These are phyloP conservation scores for Aegilops speltoides DNA, from an alignment of 176 grass and related monocot species.

Conservation along the genomic window DNA sequence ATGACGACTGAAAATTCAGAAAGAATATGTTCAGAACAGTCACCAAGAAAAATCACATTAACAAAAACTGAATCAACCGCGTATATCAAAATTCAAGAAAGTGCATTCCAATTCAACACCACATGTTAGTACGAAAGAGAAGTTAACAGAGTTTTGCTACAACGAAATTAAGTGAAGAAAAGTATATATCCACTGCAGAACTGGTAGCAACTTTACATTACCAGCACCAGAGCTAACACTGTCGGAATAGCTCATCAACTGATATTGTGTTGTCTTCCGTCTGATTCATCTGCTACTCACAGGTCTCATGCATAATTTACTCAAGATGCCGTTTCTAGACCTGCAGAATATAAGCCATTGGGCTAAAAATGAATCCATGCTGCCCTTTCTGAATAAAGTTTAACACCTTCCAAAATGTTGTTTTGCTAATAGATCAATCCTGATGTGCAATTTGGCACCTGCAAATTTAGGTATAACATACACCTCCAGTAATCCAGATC, in stretches of 20 bases:
- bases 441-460: background rate
- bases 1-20: background rate
- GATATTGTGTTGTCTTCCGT: background rate
- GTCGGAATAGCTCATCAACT: background rate
- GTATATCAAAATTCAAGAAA: background rate
- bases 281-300: background rate
- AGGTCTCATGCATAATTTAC: background rate
- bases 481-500: background rate
- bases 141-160: background rate
- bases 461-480: constrained; percentile 12
- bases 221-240: background rate
- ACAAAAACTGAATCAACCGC: background rate
- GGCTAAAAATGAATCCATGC: background rate
- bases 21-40: background rate
- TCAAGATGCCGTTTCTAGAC: background rate
- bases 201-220: background rate
- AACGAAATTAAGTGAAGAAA: background rate
- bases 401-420: background rate
- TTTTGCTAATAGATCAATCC: background rate
- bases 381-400: background rate
- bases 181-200: background rate
- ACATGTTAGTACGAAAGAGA: background rate
- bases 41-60: background rate
- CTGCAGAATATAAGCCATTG: background rate
- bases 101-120: background rate